A percentile compares a stretch with the other conserved stretches of the same genome.
Conservation (phyloP, 2,329 filamentous ascomycete genomes). For the Xylariomycetidae sp. region DNA sequence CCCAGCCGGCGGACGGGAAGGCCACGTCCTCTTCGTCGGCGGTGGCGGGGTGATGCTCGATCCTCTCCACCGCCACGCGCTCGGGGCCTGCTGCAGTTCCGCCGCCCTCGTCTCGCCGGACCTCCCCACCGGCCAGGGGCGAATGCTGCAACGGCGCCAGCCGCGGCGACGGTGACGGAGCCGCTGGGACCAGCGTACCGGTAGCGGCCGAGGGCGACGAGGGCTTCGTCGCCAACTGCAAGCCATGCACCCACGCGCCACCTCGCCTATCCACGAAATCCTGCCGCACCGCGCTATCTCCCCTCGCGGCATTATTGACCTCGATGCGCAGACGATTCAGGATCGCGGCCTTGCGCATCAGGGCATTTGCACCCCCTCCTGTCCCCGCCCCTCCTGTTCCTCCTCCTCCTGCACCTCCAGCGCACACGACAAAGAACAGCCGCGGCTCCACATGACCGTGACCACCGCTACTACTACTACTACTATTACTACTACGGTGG, state of each 20-base stretch:
- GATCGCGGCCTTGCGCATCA: conserved; percentile 59
- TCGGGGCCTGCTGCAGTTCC: background rate
- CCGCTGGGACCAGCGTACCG: conserved; percentile 25
- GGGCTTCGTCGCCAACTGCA: conserved; percentile 24
- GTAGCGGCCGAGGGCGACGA: conserved; percentile 7
- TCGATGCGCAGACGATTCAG: conserved; percentile 53
- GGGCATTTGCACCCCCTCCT: too few species aligned
- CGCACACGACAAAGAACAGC: too few species aligned
- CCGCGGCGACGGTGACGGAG: background rate
- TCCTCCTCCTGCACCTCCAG: too few species aligned
- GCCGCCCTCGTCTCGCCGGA: background rate
- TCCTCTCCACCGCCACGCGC: background rate
- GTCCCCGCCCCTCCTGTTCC: too few species aligned
- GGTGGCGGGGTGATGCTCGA: conserved; percentile 7
- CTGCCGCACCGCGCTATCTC: conserved; percentile 25
- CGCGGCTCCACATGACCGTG: too few species aligned
- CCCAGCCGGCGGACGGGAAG: conserved; percentile 39
- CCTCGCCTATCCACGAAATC: conserved; percentile 28
- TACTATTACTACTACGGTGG: too few species aligned
- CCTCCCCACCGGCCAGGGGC: background rate
- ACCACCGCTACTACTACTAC: too few species aligned
- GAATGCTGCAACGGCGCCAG: background rate
- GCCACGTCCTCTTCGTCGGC: conserved; percentile 41
- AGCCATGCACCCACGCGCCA: conserved; percentile 28
- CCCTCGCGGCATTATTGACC: conserved; percentile 32